Conservation (phyloP, 371 early-diverging fungal genomes). For the Thermomucor indicae-seudaticae region DNA sequence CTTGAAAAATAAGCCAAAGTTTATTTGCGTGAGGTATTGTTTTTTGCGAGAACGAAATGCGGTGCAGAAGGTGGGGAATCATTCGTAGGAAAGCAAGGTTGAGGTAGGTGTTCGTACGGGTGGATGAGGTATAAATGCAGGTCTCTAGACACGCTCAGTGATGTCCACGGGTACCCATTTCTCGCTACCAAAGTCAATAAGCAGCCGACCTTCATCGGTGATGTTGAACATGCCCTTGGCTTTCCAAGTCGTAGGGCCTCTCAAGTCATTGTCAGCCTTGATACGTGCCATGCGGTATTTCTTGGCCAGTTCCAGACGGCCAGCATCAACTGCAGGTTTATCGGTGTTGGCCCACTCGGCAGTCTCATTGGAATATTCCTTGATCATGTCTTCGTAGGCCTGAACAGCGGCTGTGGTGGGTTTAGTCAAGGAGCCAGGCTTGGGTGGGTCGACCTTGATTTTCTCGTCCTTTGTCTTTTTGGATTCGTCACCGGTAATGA, state of each 20-base stretch:
- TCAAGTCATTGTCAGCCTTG: conserved; percentile 29
- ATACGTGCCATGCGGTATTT: conserved; percentile 24
- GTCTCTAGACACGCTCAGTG: conserved; percentile 18
- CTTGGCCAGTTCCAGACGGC: conserved; percentile 21
- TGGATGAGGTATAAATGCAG: neutral
- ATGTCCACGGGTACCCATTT: conserved; percentile 18
- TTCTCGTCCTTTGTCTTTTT: conserved; percentile 27
- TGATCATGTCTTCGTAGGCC: conserved; percentile 15
- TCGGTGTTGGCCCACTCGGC: conserved; percentile 20
- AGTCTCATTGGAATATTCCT: conserved; percentile 24
- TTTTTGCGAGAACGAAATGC: no score
- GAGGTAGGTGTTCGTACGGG: no score
- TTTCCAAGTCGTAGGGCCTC: conserved; percentile 33
- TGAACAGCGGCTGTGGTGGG: conserved; percentile 14
- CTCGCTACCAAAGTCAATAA: conserved; percentile 16
- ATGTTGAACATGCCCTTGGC: conserved; percentile 16
- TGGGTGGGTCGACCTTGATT: conserved; percentile 12
- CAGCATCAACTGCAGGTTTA: conserved; percentile 4
- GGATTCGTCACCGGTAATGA: conserved; percentile 22
- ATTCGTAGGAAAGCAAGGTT: no score
- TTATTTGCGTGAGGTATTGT: no score
- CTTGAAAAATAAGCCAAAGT: no score
- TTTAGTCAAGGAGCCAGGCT: conserved; percentile 9
- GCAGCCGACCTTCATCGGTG: conserved; percentile 11
- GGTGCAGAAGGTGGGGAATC: no score